Conservation (phyloP, 2,329 filamentous ascomycete genomes). For the Acrodontium crateriforme region DNA sequence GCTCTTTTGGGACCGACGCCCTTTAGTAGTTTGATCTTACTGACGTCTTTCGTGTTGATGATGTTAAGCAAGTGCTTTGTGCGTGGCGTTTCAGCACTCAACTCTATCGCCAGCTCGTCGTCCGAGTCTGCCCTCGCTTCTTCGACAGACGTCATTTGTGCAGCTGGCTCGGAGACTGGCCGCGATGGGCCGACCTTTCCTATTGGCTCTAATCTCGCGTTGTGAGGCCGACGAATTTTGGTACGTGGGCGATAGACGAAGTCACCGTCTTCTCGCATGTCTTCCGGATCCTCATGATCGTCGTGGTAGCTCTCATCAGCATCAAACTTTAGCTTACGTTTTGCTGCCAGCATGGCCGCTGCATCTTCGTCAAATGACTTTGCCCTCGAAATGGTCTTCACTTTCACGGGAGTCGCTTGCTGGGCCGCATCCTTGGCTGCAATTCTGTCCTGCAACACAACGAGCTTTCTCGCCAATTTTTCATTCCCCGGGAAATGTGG, state of each 20-base stretch:
- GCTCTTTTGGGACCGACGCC: slow-evolving; percentile 64
- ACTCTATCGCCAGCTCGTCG: slow-evolving; percentile 16
- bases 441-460: slow-evolving; percentile 38
- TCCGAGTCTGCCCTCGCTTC: slow-evolving; percentile 12
- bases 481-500: slow-evolving; percentile 76
- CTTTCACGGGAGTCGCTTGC: slow-evolving; percentile 1
- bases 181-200: not conserved
- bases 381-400: not conserved
- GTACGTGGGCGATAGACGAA: slow-evolving; percentile 26
- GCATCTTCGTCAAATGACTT: slow-evolving; percentile 1
- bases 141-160: slow-evolving; percentile 1
- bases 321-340: slow-evolving; percentile 3
- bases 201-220: not conserved
- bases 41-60: slow-evolving; percentile 58
- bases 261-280: slow-evolving; percentile 25
- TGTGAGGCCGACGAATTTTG: slow-evolving; percentile 18
- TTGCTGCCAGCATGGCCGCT: not conserved
- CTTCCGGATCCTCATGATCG: slow-evolving; percentile 14
- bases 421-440: slow-evolving; percentile 24
- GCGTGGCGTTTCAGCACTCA: slow-evolving; percentile 35
- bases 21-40: slow-evolving; percentile 50
- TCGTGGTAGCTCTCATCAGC: slow-evolving; percentile 33
- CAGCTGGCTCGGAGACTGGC: not conserved
- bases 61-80: slow-evolving; percentile 52
- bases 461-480: slow-evolving; percentile 51